Conservation (phyloP, 306 rosid species). For the Gastrolobium villosum region DNA sequence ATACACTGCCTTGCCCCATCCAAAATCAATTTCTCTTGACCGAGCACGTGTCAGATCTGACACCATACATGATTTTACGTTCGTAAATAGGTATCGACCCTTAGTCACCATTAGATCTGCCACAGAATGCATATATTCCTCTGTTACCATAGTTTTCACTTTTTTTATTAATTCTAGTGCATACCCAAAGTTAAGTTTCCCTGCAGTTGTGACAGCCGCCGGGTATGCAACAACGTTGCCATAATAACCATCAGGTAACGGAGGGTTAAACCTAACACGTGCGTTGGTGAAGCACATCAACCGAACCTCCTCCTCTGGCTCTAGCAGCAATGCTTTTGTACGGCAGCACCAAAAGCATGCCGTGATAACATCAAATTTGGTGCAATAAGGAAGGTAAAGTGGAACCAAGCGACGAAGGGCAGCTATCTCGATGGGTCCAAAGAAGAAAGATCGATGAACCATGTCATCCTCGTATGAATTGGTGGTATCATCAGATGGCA, state of each 20-base stretch:
- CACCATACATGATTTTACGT: no score
- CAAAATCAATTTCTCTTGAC: no score
- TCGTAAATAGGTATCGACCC: no score
- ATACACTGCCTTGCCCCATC: no score
- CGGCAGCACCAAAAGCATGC: constrained; percentile 39
- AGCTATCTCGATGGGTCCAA: constrained; percentile 20
- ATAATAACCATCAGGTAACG: constrained; percentile 34
- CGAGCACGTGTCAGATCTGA: no score
- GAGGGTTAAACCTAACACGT: constrained; percentile 25
- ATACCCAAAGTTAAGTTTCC: constrained; percentile 23
- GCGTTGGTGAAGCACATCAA: neutral
- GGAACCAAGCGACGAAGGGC: constrained; percentile 25
- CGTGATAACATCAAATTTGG: constrained; percentile 35
- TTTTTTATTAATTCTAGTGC: constrained; percentile 33
- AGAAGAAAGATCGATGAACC: constrained; percentile 9
- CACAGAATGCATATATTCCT: no score
- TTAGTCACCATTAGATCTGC: no score
- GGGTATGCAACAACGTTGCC: constrained; percentile 30
- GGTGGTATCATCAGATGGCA: neutral
- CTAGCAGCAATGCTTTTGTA: constrained; percentile 34
- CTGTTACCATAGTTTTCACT: constrained; percentile 7
- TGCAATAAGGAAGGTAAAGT: neutral
- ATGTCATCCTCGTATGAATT: neutral
- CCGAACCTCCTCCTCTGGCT: constrained; percentile 23
- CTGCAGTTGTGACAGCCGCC: neutral